Conservation (phyloP, 306 rosid species). For the Begonia loranthoides region DNA sequence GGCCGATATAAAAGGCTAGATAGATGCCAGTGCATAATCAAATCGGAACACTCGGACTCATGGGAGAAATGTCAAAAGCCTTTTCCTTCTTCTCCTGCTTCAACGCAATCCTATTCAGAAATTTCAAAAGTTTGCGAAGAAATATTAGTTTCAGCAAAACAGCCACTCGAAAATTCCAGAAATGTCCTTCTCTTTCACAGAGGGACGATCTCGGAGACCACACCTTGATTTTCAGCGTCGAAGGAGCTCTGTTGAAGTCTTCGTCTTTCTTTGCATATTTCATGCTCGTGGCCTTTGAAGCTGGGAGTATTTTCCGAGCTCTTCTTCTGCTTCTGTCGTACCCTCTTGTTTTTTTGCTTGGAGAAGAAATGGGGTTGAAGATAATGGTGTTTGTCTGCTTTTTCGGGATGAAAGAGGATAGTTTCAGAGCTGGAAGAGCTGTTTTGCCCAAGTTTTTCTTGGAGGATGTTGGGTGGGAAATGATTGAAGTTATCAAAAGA, state of each 20-base stretch:
- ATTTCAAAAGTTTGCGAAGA: constrained; percentile 22
- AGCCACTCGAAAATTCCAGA: constrained; percentile 22
- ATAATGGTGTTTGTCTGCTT: constrained; percentile 70
- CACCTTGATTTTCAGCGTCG: constrained; percentile 52
- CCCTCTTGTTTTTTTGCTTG: constrained; percentile 41
- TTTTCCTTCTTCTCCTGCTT: constrained; percentile 41
- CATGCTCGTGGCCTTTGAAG: constrained; percentile 90
- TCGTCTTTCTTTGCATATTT: constrained; percentile 53
- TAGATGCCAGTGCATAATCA: not conserved
- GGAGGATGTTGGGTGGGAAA: constrained; percentile 62
- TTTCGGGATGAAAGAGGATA: constrained; percentile 57
- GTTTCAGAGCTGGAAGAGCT: constrained; percentile 44
- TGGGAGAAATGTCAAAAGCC: not conserved
- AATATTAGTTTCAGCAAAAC: constrained; percentile 17
- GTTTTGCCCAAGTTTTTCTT: constrained; percentile 69
- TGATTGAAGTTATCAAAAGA: constrained; percentile 30
- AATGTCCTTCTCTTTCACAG: constrained; percentile 25
- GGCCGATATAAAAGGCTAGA: not conserved
- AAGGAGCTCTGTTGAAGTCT: constrained; percentile 45
- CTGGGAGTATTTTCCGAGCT: constrained; percentile 49
- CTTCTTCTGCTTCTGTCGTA: constrained; percentile 27
- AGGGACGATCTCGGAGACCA: constrained; percentile 26
- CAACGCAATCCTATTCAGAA: constrained; percentile 36
- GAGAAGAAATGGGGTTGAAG: constrained; percentile 39
- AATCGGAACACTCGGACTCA: too few species aligned